Evolutionary conservation across 441 rosid species (phyloP).

Genomic region (Theobroma grandiflorum): DNA sequence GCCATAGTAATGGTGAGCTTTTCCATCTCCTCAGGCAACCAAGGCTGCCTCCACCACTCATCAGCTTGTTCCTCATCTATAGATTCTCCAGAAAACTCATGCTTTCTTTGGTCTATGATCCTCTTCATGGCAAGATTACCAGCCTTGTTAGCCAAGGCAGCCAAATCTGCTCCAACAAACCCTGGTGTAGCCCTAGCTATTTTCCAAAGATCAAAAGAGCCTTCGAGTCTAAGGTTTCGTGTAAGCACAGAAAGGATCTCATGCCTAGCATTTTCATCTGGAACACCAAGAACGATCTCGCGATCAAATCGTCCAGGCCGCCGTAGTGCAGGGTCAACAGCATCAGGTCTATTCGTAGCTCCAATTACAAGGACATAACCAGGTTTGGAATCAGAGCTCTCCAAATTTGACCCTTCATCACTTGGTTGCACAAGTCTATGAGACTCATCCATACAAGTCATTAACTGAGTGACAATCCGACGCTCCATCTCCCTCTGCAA

Average conservation of each 20-base stretch:
- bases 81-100: slow-evolving; percentile 45
- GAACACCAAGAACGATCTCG: slow-evolving; percentile 84
- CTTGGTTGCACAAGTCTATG: slow-evolving; percentile 47
- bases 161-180: slow-evolving; percentile 94
- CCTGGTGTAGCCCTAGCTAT: slow-evolving; percentile 96
- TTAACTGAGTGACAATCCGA: slow-evolving; percentile 87
- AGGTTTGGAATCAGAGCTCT: slow-evolving; percentile 42
- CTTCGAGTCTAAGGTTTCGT: slow-evolving; percentile 70
- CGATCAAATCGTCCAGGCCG: slow-evolving; percentile 95
- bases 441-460: slow-evolving; percentile 96
- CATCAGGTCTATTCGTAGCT: slow-evolving; percentile 96
- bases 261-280: slow-evolving; percentile 84
- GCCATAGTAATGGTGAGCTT: slow-evolving; percentile 74
- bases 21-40: slow-evolving; percentile 85
- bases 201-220: slow-evolving; percentile 72
- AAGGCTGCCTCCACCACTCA: slow-evolving; percentile 81
- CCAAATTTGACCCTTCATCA: slow-evolving; percentile 42
- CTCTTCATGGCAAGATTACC: slow-evolving; percentile 82
- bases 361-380: slow-evolving; percentile 91
- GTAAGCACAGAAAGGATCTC: slow-evolving; percentile 82
- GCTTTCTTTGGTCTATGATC: slow-evolving; percentile 61
- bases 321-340: slow-evolving; percentile 87
- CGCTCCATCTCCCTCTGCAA: slow-evolving; percentile 94
- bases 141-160: slow-evolving; percentile 79
- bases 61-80: slow-evolving; percentile 41